Evolutionary conservation across 345 rosid species (phyloP).

Genomic region (Draba incana): DNA sequence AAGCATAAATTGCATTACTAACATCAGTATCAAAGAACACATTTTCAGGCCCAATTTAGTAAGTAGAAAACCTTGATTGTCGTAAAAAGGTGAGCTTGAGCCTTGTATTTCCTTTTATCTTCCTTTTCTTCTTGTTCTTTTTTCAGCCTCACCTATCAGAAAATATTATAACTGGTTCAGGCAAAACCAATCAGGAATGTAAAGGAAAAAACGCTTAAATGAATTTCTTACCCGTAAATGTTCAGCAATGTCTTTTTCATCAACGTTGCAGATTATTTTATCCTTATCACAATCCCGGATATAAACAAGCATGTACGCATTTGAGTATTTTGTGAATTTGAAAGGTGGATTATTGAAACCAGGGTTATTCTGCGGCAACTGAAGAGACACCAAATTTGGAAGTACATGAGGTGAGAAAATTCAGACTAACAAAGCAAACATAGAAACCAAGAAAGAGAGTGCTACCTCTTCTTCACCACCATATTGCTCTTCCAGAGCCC

Average conservation of each 20-base stretch:
- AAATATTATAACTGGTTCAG: constrained; percentile 31
- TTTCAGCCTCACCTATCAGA: constrained; percentile 80
- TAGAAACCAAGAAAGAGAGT: constrained; percentile 26
- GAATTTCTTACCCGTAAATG: constrained; percentile 75
- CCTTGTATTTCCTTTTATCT: constrained; percentile 84
- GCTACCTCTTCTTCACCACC: constrained; percentile 99
- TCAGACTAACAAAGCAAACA: constrained; percentile 19
- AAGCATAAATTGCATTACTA: constrained; percentile 35
- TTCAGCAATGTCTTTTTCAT: constrained; percentile 98
- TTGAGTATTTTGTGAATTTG: constrained; percentile 95
- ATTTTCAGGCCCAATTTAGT: constrained; percentile 12
- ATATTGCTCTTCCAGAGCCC: constrained; percentile 96
- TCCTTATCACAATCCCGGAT: constrained; percentile 95
- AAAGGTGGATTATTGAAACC: constrained; percentile 92
- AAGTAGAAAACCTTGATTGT: constrained; percentile 72
- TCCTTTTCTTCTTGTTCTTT: constrained; percentile 96
- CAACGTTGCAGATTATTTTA: constrained; percentile 91
- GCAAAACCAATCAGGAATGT: constrained; percentile 3
- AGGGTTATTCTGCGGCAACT: constrained; percentile 94
- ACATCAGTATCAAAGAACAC: constrained; percentile 24
- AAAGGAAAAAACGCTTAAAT: constrained; percentile 4
- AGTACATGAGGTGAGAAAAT: constrained; percentile 25
- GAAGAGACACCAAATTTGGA: constrained; percentile 30
- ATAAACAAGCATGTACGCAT: constrained; percentile 99
- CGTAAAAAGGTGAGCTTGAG: constrained; percentile 92